Evolutionary conservation across 371 early-diverging fungal species (phyloP), one percentile per base, ranked within the genome.

Genomic region (Mucor saturninus): DNA sequence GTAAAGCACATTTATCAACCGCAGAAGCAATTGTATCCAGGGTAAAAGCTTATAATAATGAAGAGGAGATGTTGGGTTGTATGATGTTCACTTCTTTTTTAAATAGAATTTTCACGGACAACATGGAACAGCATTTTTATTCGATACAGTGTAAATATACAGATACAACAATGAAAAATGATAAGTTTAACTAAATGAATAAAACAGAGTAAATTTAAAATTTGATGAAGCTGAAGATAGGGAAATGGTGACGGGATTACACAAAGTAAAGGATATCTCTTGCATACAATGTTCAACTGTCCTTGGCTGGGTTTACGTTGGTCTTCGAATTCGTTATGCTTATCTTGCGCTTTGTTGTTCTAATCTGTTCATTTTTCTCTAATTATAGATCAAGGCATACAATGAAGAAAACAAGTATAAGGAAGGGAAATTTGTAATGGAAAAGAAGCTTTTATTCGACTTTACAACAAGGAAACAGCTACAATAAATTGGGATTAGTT

Each of bases 261-360:
- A 92, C 62, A 81, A 79, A 5, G 89, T 92, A 43, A 73, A 77
- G 57, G 89, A 90, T 59, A 84, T 91, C 58, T 79, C 74, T 54
- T 91, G 91, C 63, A 68, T 69, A 29, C 72, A 78, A 59, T 90
- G 90, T 59, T 74, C 83, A 21, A 76, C 79, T 4, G 68, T 86
- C 50, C 84, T 92, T 32, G 92, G 92, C 14, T 91, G 90, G 89
- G 85, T 83, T 69, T 91, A 91, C 74, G 87, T 89, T 75, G 67
- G 84, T 67, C 43, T 43, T 43, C 8, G 10, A 28, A 29, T 37
- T 40, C 29, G 56, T 43, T 43, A 13, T 4, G 13, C 5, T 43
- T 15, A 5, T n/a, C 43, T n/a, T 43, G 13, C 29, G 42, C 45
- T 32, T 43, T 61, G 6, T 40, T 15, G 7, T 46, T 46, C 37